Evolutionary conservation across 2,329 filamentous ascomycete genomes (phyloP).

Genomic region (Colletotrichum sp.): DNA sequence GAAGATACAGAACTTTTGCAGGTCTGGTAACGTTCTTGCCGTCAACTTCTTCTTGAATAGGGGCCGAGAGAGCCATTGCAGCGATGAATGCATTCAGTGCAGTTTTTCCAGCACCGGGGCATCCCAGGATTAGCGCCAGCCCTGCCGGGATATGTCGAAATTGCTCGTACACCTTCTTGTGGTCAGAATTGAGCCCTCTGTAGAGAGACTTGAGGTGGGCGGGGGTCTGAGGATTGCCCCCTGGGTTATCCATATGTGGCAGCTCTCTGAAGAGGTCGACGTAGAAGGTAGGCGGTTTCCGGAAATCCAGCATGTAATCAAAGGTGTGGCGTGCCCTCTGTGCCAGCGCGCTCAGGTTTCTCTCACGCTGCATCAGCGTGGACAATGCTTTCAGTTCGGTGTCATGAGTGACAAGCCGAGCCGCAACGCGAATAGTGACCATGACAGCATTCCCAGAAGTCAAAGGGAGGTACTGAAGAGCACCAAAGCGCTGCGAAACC

Average conservation of each 20-base stretch:
- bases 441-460: background rate
- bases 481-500: background rate
- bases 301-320: slow-evolving; percentile 12
- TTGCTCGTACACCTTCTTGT: slow-evolving; percentile 37
- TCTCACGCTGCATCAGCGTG: background rate
- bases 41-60: background rate
- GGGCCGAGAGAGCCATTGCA: slow-evolving; percentile 32
- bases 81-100: slow-evolving; percentile 50
- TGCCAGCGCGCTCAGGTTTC: background rate
- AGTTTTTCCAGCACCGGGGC: slow-evolving; percentile 53
- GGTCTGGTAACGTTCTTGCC: slow-evolving; percentile 10
- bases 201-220: background rate
- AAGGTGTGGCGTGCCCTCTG: background rate
- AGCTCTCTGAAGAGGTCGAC: slow-evolving; percentile 11
- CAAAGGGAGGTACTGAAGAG: background rate
- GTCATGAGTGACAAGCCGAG: slow-evolving; percentile 5
- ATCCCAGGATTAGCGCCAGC: slow-evolving; percentile 49
- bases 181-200: slow-evolving; percentile 40
- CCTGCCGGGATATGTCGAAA: slow-evolving; percentile 44
- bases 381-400: slow-evolving; percentile 1
- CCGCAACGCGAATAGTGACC: background rate
- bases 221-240: background rate
- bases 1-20: slow-evolving; percentile 44
- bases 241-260: slow-evolving; percentile 12
- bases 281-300: background rate